phyloP scores from a whole-genome alignment of 805 yeast genomes.

The Ogataea pignaliae region DNA sequence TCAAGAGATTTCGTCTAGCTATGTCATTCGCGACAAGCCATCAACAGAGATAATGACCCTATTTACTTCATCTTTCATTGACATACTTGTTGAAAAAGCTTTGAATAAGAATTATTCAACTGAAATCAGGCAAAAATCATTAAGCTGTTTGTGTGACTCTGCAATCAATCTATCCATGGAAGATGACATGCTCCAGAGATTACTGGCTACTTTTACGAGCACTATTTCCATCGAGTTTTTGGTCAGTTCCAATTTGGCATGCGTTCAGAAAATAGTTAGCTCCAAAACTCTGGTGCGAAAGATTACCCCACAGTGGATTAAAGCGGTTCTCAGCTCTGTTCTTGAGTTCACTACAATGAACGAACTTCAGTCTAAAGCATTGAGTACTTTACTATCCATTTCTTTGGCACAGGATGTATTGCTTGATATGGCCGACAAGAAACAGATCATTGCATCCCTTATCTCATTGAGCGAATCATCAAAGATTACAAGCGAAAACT shows the following conservation, averaged over 20 bases:
- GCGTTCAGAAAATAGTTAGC: conserved; percentile 16
- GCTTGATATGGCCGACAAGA: conserved; percentile 8
- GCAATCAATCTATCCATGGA: conserved; percentile 12
- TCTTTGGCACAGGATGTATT: conserved; percentile 1
- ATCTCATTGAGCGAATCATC: conserved; percentile 6
- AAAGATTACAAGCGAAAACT: conserved; percentile 10
- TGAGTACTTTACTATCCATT: conserved; percentile 15
- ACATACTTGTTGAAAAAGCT: conserved; percentile 20
- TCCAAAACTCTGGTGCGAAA: conserved; percentile 4
- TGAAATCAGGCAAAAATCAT: conserved; percentile 29
- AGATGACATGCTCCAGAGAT: not conserved
- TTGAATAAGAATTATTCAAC: conserved; percentile 28
- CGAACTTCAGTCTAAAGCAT: conserved; percentile 17
- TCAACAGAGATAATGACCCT: conserved; percentile 1
- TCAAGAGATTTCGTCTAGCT: conserved; percentile 15
- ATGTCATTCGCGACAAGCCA: conserved; percentile 8
- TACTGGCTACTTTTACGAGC: conserved; percentile 18
- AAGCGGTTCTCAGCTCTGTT: conserved; percentile 11
- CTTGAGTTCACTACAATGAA: conserved; percentile 16
- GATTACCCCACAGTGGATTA: conserved; percentile 18
- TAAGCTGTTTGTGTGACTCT: conserved; percentile 18
- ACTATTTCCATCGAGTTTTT: conserved; percentile 28
- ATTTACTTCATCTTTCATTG: conserved; percentile 6
- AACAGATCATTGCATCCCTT: conserved; percentile 4
- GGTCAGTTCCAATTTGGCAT: conserved; percentile 18